phyloP scores from a whole-genome alignment of 768 basidiomycete genomes.

The Favolaschia claudopus region DNA sequence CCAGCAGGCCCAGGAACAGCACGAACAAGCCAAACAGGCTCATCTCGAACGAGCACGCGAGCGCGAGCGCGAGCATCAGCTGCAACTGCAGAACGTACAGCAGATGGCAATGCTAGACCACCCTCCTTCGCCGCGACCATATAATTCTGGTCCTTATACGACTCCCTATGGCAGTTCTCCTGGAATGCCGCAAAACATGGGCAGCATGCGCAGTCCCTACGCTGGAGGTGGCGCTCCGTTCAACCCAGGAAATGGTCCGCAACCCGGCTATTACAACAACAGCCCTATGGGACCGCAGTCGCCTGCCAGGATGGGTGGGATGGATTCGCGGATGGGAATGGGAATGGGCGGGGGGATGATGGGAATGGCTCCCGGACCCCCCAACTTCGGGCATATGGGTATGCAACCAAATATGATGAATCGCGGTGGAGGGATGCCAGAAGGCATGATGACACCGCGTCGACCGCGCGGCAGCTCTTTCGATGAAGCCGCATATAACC shows the following conservation, averaged over 20 bases:
- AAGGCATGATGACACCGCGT: slow-evolving; percentile 24
- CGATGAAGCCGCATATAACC: slow-evolving; percentile 24
- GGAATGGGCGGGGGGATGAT: slow-evolving; percentile 33
- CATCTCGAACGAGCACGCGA: slow-evolving; percentile 30
- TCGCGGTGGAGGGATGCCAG: slow-evolving; percentile 13
- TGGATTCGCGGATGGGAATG: slow-evolving; percentile 30
- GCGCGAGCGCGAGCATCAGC: slow-evolving; percentile 21
- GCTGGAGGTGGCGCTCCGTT: slow-evolving; percentile 39
- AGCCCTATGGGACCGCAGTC: slow-evolving; percentile 34
- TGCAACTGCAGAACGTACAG: slow-evolving; percentile 27
- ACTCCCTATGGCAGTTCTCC: slow-evolving; percentile 36
- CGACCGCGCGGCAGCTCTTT: slow-evolving; percentile 15
- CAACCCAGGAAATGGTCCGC: slow-evolving; percentile 36
- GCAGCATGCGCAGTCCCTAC: slow-evolving; percentile 28
- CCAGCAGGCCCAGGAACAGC: slow-evolving; percentile 34
- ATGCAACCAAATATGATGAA: slow-evolving; percentile 21
- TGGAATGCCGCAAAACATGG: slow-evolving; percentile 29
- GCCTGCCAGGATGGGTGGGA: slow-evolving; percentile 30
- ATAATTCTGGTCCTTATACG: slow-evolving; percentile 20
- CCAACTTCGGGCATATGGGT: slow-evolving; percentile 42
- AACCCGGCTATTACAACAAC: slow-evolving; percentile 38
- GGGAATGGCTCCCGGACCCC: slow-evolving; percentile 28
- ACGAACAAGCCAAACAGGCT: slow-evolving; percentile 35
- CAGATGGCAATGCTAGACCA: slow-evolving; percentile 33
- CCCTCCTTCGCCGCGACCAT: slow-evolving; percentile 25